Evolutionary conservation across 495 filamentous ascomycete genomes (phyloP).

Genomic region (Penicillium nucicola): DNA sequence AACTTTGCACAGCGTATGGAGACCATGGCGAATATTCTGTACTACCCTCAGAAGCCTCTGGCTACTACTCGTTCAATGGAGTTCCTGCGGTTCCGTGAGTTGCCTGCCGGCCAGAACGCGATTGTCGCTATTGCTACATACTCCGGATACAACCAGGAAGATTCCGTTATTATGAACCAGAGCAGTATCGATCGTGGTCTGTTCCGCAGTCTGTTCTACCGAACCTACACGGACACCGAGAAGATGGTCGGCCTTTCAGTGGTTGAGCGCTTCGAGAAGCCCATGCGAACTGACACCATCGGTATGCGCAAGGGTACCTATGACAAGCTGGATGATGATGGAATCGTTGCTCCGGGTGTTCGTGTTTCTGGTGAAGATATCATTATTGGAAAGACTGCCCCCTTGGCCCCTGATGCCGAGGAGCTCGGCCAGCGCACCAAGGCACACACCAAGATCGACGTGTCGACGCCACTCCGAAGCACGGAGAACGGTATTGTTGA

Average conservation of each 20-base stretch:
- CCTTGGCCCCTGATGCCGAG: constrained; percentile 85
- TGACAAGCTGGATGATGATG: constrained; percentile 95
- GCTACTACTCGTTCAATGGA: constrained; percentile 98
- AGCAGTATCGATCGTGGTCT: constrained; percentile 95
- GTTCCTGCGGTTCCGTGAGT: constrained; percentile 93
- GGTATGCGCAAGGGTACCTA: constrained; percentile 94
- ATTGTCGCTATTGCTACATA: constrained; percentile 97
- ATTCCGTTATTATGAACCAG: constrained; percentile 99
- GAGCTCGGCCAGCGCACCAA: constrained; percentile 91
- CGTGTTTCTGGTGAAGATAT: constrained; percentile 97
- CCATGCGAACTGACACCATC: constrained; percentile 79
- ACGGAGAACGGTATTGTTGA: constrained; percentile 97
- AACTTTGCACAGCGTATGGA: constrained; percentile 97
- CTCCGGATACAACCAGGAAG: constrained; percentile 99
- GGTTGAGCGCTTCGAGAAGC: constrained; percentile 92
- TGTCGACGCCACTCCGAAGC: constrained; percentile 88
- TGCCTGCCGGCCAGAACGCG: constrained; percentile 96
- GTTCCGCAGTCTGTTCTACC: constrained; percentile 97
- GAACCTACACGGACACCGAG: constrained; percentile 92
- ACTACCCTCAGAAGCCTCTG: constrained; percentile 97
- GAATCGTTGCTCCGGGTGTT: constrained; percentile 86
- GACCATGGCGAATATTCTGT: constrained; percentile 98
- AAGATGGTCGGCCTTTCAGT: constrained; percentile 88
- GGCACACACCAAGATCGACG: constrained; percentile 87
- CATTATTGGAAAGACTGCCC: constrained; percentile 97